Evolutionary conservation across 768 basidiomycete genomes (phyloP).

Genomic region (Dacryopinax primogenitus): DNA sequence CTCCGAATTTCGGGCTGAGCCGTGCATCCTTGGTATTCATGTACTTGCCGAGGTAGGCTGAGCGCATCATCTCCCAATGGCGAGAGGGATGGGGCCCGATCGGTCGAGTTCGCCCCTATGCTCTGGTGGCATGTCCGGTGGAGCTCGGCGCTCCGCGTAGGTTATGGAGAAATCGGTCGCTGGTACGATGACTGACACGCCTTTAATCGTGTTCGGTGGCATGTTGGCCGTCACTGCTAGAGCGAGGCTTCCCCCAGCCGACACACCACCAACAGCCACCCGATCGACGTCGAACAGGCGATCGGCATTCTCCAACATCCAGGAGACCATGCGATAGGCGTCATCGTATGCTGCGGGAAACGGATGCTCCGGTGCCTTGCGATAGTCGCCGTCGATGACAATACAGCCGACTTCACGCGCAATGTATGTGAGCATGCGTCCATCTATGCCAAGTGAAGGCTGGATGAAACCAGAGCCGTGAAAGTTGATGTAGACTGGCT

Average conservation of each 20-base stretch:
- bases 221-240: not conserved
- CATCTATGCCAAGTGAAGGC: constrained; percentile 1
- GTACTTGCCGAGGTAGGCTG: not conserved
- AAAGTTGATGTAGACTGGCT: constrained; percentile 13
- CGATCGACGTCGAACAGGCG: not conserved
- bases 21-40: constrained; percentile 8
- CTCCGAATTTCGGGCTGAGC: constrained; percentile 2
- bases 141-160: not conserved
- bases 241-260: not conserved
- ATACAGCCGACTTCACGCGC: constrained; percentile 10
- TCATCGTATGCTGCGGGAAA: constrained; percentile 8
- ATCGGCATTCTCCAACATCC: not conserved
- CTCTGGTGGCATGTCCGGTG: not conserved
- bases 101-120: not conserved
- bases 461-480: constrained; percentile 13
- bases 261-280: constrained; percentile 2
- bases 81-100: not conserved
- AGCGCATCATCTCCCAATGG: not conserved
- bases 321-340: constrained; percentile 4
- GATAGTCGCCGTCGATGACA: constrained; percentile 14
- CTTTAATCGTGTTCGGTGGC: constrained; percentile 4
- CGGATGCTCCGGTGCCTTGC: constrained; percentile 11
- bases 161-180: not conserved
- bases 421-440: constrained; percentile 5
- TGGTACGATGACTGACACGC: not conserved